phyloP scores from a whole-genome alignment of 2,329 filamentous ascomycete species.

The Calonectria ilicicola region DNA sequence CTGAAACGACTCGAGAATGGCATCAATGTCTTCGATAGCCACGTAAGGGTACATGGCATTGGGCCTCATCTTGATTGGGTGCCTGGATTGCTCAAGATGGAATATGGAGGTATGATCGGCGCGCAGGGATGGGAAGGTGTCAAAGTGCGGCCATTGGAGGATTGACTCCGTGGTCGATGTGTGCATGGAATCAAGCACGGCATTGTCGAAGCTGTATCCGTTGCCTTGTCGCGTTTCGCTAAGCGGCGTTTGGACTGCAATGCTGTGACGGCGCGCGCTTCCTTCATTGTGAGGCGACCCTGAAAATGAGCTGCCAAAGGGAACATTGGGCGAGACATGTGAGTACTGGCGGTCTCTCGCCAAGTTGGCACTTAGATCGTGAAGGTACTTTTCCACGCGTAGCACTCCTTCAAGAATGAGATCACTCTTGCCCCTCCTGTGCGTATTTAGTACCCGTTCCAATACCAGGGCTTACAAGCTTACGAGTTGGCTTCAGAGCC shows the following conservation, averaged over 20 bases:
- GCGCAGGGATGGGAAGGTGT: slow-evolving; percentile 56
- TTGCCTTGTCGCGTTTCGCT: slow-evolving; percentile 36
- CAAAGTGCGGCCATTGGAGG: slow-evolving; percentile 64
- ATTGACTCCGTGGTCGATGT: slow-evolving; percentile 63
- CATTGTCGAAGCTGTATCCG: slow-evolving; percentile 55
- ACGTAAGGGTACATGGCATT: slow-evolving; percentile 57
- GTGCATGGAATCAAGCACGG: slow-evolving; percentile 62
- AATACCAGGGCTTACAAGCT: slow-evolving; percentile 27
- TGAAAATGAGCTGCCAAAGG: slow-evolving; percentile 37
- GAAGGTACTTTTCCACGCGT: slow-evolving; percentile 59
- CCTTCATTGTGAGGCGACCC: slow-evolving; percentile 36
- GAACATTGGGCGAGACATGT: slow-evolving; percentile 32
- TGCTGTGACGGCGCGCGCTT: slow-evolving; percentile 37
- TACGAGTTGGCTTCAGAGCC: slow-evolving; percentile 58
- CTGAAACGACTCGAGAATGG: slow-evolving; percentile 58
- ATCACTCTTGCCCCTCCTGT: slow-evolving; percentile 62
- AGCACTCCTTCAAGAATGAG: slow-evolving; percentile 63
- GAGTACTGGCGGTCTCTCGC: slow-evolving; percentile 42
- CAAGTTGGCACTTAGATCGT: slow-evolving; percentile 57
- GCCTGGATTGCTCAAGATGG: slow-evolving; percentile 57
- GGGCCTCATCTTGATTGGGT: slow-evolving; percentile 47
- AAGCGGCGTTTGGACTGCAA: slow-evolving; percentile 37
- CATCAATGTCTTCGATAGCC: slow-evolving; percentile 54
- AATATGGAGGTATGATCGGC: slow-evolving; percentile 59
- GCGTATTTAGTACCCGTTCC: background rate